Evolutionary conservation across 805 yeast species (phyloP).

Genomic region (Pichia exigua): DNA sequence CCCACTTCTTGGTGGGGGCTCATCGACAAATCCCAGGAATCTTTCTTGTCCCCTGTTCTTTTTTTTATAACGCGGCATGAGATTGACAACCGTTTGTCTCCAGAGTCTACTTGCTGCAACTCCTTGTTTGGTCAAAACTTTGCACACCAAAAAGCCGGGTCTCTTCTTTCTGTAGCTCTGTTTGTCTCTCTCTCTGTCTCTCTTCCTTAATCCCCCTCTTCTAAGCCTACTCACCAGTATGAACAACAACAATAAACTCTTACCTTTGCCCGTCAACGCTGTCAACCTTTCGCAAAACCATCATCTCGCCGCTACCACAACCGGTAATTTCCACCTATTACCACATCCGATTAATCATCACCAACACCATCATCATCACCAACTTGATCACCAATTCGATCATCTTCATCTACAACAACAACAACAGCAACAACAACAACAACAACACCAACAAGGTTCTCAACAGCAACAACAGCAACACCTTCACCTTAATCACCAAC

Average conservation of each 20-base stretch:
- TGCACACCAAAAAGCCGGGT: neutral
- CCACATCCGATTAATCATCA: neutral
- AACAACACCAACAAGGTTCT: slow-evolving; percentile 4
- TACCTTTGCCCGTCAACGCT: neutral
- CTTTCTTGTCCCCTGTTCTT: neutral
- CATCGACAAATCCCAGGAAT: too few species aligned
- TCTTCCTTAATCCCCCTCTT: neutral
- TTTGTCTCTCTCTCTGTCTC: too few species aligned
- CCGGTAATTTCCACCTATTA: neutral
- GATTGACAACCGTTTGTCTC: neutral
- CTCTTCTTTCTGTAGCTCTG: neutral
- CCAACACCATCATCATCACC: neutral
- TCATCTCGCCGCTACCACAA: neutral
- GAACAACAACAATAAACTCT: neutral
- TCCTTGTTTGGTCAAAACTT: neutral
- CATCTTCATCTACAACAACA: neutral
- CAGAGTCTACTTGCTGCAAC: neutral
- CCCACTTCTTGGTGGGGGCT: neutral
- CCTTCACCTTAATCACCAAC: neutral
- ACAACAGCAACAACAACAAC: slow-evolving; percentile 3
- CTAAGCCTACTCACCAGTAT: neutral
- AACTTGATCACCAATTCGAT: neutral
- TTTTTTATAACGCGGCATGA: neutral
- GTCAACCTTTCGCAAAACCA: neutral
- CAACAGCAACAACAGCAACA: slow-evolving; percentile 3